phyloP scores from a whole-genome alignment of 495 filamentous ascomycete species.

The Aspergillus avenaceus region DNA sequence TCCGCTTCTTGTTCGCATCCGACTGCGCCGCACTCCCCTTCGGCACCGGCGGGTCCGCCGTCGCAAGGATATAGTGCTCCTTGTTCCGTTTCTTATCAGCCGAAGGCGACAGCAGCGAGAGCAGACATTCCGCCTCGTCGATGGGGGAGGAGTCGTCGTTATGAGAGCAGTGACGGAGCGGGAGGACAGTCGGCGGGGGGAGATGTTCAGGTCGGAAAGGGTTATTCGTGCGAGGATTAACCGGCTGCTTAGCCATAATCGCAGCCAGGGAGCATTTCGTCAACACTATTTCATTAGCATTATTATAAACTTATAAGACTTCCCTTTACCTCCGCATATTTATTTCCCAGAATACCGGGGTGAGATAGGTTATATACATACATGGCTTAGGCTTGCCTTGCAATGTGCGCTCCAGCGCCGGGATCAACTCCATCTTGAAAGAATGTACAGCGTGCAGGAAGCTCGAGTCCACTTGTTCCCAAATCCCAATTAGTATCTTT shows the following conservation, averaged over 20 bases:
- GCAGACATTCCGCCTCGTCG: constrained; percentile 70
- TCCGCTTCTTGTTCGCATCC: constrained; percentile 32
- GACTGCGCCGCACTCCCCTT: constrained; percentile 21
- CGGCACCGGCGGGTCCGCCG: constrained; percentile 39
- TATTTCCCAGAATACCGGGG: background rate
- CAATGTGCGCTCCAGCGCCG: constrained; percentile 66
- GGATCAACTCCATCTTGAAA: constrained; percentile 78
- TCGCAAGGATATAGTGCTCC: constrained; percentile 85
- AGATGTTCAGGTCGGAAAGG: constrained; percentile 38
- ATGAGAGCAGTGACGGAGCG: constrained; percentile 86
- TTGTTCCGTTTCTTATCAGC: constrained; percentile 63
- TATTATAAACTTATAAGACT: no score
- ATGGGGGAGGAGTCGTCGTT: constrained; percentile 75
- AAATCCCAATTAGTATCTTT: constrained; percentile 11
- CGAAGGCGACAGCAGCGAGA: constrained; percentile 73
- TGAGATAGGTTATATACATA: constrained; percentile 33
- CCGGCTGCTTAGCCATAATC: constrained; percentile 41
- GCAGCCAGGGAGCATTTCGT: constrained; percentile 55
- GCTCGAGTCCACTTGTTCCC: constrained; percentile 64
- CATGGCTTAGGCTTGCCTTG: constrained; percentile 82
- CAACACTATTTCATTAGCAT: constrained; percentile 42
- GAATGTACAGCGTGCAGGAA: constrained; percentile 67
- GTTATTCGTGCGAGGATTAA: constrained; percentile 43
- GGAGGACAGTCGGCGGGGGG: constrained; percentile 52
- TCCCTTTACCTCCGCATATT: no score